Evolutionary conservation across 108 stramenopile genomes (phyloP), one percentile per base, ranked within the genome.

Genomic region (Fragilariopsis cylindrus): DNA sequence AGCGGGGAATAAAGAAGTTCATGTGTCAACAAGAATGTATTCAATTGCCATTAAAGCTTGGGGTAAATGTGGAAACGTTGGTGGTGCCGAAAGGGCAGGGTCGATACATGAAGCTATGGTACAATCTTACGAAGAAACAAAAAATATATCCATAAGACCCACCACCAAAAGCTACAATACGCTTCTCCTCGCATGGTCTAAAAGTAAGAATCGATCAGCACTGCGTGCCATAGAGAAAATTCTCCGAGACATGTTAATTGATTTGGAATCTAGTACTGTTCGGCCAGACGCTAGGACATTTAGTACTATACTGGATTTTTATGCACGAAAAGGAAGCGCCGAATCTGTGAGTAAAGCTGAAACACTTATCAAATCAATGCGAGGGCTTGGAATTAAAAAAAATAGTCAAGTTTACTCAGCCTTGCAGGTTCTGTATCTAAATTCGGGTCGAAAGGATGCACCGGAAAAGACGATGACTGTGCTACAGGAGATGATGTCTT

Each of bases 241-340:
- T 12, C 75, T 93, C 54, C 68, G 76, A 9, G 82, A 86, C 57
- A 87, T 92, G 87, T 86, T 60, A 81, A 85, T 76, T 52, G 63
- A 50, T 58, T 68, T 45, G 84, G 80, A 52, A 69, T n/a, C 42
- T 7, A 63, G 39, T 13, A 8, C 39, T 9, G 39, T 89, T 12
- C 79, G 80, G 60, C 92, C 92, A 1, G 90, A 93, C 69, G 85
- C 89, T 5, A 76, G 88, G 7, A 85, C 88, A 0, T 88, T 93
- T 58, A 83, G 82, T 1, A 85, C 88, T 4, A 75, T 90, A 44
- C 69, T 87, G 16, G 73, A 84, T 79, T 81, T 85, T 7, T 74
- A 87, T 65, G 83, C 90, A 16, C 84, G 83, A 57, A 85, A 83
- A 45, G 16, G 50, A 57, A 47, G 60, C 41, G 16, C 41, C 7